Conservation (phyloP, 164 flowering plant genomes). For the Chloranthus sessilifolius region DNA sequence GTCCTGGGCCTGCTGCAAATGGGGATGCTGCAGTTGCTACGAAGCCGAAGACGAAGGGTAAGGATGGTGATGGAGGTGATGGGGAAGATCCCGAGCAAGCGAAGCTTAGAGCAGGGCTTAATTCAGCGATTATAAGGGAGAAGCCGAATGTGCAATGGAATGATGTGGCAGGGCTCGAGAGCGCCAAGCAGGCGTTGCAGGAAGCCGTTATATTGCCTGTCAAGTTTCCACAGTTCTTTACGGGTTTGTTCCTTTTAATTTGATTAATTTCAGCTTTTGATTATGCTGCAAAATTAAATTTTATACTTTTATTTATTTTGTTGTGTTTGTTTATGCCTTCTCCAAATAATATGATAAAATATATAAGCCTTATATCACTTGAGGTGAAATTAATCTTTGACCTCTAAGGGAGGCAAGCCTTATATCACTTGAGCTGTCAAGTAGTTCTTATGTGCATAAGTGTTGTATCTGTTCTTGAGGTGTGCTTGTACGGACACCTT, state of each 20-base stretch:
- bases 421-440: too few relatives aligned
- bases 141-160: conserved; percentile 97
- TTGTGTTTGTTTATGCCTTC: too few relatives aligned
- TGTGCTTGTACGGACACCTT: too few relatives aligned
- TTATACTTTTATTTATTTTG: too few relatives aligned
- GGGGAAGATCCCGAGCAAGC: conserved; percentile 89
- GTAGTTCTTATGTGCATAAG: too few relatives aligned
- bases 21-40: conserved; percentile 88
- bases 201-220: conserved; percentile 98
- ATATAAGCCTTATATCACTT: too few relatives aligned
- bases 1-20: conserved; percentile 62
- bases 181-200: conserved; percentile 95
- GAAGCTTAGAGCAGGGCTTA: conserved; percentile 75
- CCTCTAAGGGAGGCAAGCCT: too few relatives aligned
- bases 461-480: too few relatives aligned
- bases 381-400: too few relatives aligned
- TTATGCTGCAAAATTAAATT: too few relatives aligned
- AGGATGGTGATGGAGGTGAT: conserved; percentile 62
- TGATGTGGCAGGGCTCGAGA: conserved; percentile 98
- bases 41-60: conserved; percentile 68
- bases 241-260: conserved; percentile 71
- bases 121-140: conserved; percentile 88
- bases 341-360: too few relatives aligned
- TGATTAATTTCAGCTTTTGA: too few relatives aligned
- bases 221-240: conserved; percentile 93